Percentiles rank a stretch among this genome's conserved stretches.
Evolutionary conservation across 768 basidiomycete species (phyloP).

Genomic region (Tricholoma terreum): DNA sequence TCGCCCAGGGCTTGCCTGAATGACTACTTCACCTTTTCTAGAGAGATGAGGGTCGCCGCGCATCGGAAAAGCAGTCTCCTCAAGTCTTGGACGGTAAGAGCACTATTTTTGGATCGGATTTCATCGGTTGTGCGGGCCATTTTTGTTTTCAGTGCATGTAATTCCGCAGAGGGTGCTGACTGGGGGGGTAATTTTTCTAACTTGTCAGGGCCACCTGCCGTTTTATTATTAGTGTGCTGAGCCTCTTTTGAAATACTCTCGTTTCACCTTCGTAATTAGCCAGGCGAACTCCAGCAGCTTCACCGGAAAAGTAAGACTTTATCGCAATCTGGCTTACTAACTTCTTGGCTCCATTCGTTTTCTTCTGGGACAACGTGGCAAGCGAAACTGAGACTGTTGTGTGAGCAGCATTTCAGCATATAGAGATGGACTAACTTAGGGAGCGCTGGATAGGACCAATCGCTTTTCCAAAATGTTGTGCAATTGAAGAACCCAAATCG

Average conservation of each 20-base stretch:
- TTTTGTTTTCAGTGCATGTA: constrained; percentile 63
- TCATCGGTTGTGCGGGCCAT: constrained; percentile 64
- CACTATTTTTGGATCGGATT: constrained; percentile 67
- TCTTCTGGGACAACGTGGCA: constrained; percentile 54
- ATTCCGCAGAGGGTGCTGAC: constrained; percentile 55
- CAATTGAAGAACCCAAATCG: constrained; percentile 90
- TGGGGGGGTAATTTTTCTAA: constrained; percentile 62
- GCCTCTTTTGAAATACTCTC: neutral
- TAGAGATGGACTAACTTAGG: constrained; percentile 47
- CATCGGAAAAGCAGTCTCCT: constrained; percentile 85
- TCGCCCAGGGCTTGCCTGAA: neutral
- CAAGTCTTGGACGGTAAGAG: constrained; percentile 78
- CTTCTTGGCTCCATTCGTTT: constrained; percentile 77
- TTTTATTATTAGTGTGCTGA: neutral
- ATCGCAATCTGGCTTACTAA: constrained; percentile 85
- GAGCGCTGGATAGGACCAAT: constrained; percentile 77
- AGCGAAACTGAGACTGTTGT: constrained; percentile 44
- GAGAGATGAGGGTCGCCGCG: constrained; percentile 74
- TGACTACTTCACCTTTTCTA: constrained; percentile 47
- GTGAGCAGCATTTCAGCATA: neutral
- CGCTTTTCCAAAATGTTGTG: constrained; percentile 79
- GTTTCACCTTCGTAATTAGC: constrained; percentile 60
- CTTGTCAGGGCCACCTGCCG: constrained; percentile 47
- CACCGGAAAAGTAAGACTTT: constrained; percentile 88
- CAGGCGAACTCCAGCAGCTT: constrained; percentile 76